Evolutionary conservation across 306 rosid species (phyloP), one percentile per base, ranked within the genome.

Genomic region (Pyrus pyrifolia): DNA sequence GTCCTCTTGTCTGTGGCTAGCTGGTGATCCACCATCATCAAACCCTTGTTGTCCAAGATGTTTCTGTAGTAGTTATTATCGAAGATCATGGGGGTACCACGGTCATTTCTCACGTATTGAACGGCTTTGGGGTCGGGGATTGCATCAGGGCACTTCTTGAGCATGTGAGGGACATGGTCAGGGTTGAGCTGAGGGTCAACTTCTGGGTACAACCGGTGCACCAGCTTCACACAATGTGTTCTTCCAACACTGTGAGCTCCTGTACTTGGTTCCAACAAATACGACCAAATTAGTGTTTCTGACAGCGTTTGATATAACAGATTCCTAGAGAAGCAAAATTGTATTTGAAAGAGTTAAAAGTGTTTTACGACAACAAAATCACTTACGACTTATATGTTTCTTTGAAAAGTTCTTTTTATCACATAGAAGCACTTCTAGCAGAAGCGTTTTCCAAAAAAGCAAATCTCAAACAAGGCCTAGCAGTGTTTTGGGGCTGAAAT

Each of bases 41-140:
- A 68, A 1, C 97, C 99, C 89, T 95, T 95, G 89, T 89, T 95
- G 85, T 95, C 98, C 80, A 92, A 82, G 19, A 94, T 94, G 87
- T 94, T 94, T 51, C 97, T 88, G 86, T 95, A 95, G 76, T 95
- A 95, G 85, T 95, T 95, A 91, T 92, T 95, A 87, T 95, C 99
- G 1, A 95, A 85, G 52, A 85, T 52, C 99, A 95, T 95, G 13
- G 97, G 99, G 0, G 97, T 95, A 4, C 99, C 99, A 13, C 99
- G 92, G 84, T 95, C 98, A 35, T 95, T 95, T 73, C 98, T 85
- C 80, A 95, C 98, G 44, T 95, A 95, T 44, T 95, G 97, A 7
- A 95, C 98, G 0, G 98, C 98, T 81, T 95, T 95, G 0, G 98
- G 98, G 70, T 92, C 97, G 2, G 98, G 98, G 75, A 95, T 89